phyloP scores from a whole-genome alignment of 2,329 filamentous ascomycete genomes.

The Diaporthe australafricana region DNA sequence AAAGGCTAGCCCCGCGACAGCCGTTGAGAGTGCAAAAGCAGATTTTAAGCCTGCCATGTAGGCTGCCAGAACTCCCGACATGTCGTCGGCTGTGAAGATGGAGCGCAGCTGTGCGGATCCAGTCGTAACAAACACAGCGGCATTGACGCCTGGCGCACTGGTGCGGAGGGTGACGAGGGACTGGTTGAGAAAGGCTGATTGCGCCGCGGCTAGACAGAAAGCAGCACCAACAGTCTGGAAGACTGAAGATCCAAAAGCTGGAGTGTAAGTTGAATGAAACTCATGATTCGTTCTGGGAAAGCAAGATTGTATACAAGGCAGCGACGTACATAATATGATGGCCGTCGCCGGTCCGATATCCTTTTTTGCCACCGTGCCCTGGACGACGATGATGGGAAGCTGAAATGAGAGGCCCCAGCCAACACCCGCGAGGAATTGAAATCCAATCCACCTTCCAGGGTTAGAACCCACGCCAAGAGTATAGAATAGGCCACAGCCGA shows the following conservation, averaged over 20 bases:
- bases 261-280: too few species aligned
- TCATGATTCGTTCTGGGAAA: too few species aligned
- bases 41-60: conserved; percentile 73
- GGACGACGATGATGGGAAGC: conserved; percentile 56
- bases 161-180: conserved; percentile 43
- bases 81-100: conserved; percentile 57
- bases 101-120: conserved; percentile 64
- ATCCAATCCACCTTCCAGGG: conserved; percentile 49
- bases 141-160: conserved; percentile 47
- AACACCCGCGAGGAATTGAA: conserved; percentile 56
- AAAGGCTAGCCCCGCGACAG: conserved; percentile 51
- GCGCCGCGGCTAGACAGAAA: conserved; percentile 56
- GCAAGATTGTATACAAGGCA: too few species aligned
- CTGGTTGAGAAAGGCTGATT: conserved; percentile 53
- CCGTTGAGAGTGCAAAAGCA: conserved; percentile 62
- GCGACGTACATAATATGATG: too few species aligned
- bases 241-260: conserved; percentile 40
- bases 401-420: conserved; percentile 56
- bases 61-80: conserved; percentile 63
- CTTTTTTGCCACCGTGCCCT: conserved; percentile 38
- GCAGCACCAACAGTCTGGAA: conserved; percentile 58
- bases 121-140: conserved; percentile 47
- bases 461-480: too few species aligned
- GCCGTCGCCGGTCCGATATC: too few species aligned
- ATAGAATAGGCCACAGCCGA: too few species aligned